Conservation (phyloP, 129 eudicot species). For the Smallanthus sonchifolius region DNA sequence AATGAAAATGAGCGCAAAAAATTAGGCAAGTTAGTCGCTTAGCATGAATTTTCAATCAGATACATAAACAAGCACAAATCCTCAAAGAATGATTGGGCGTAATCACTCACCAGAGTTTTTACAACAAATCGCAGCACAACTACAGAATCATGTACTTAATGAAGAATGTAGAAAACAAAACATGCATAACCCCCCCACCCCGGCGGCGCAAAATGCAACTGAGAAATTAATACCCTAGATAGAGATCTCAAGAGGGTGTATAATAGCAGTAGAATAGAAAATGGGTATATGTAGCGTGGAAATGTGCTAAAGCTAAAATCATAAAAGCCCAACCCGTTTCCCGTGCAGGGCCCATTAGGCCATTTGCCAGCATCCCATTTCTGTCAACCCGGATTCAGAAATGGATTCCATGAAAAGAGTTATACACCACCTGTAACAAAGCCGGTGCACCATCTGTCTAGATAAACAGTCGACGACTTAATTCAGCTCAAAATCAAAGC, state of each 20-base stretch:
- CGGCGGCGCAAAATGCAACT: constrained; percentile 5
- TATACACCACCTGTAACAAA: constrained; percentile 72
- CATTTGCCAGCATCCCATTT: constrained; percentile 53
- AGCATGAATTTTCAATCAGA: background rate
- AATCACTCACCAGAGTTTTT: constrained; percentile 11
- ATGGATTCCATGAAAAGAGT: constrained; percentile 4
- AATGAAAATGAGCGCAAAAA: background rate
- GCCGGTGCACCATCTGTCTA: too few relatives aligned
- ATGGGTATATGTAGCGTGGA: background rate
- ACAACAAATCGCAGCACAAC: background rate
- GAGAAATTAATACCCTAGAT: constrained; percentile 19
- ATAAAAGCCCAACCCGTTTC: constrained; percentile 31
- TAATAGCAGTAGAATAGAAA: background rate
- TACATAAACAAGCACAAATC: constrained; percentile 3
- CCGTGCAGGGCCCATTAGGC: constrained; percentile 48
- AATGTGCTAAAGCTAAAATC: constrained; percentile 1
- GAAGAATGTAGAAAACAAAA: constrained; percentile 6
- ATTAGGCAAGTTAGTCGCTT: background rate
- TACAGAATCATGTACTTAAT: constrained; percentile 9
- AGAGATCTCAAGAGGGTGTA: background rate
- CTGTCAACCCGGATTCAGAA: constrained; percentile 41
- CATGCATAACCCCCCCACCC: background rate
- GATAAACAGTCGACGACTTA: constrained; percentile 44
- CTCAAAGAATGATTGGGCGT: background rate
- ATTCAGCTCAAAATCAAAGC: constrained; percentile 24